These are phyloP conservation scores for Coccomyxa sp. DNA, from an alignment of 139 green algal genomes.

Conservation along the genomic window DNA sequence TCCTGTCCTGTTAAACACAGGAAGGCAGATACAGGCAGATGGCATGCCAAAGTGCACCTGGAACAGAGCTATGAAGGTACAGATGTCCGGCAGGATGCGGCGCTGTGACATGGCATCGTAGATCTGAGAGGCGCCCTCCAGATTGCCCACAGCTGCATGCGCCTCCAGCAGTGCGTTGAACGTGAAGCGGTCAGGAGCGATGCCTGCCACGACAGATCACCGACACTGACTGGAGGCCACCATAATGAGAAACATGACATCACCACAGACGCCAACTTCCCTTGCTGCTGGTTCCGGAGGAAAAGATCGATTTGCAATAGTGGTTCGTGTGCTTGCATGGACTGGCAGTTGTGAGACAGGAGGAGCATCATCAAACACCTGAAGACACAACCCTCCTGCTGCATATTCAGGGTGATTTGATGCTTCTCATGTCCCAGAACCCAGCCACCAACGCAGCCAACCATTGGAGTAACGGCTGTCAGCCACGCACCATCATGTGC, in stretches of 20 bases:
- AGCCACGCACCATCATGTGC: neutral
- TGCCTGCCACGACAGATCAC: neutral
- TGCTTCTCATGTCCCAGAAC: too few relatives aligned
- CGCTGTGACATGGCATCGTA: constrained; percentile 5
- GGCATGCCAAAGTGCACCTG: neutral
- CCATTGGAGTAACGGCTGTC: neutral
- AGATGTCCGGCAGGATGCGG: constrained; percentile 11
- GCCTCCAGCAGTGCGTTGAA: constrained; percentile 18
- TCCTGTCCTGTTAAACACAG: too few relatives aligned
- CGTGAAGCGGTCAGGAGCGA: neutral
- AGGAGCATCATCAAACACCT: neutral
- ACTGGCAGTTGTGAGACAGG: neutral
- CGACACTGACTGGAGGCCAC: neutral
- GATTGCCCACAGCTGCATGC: neutral
- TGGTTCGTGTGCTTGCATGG: too few relatives aligned
- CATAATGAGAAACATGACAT: neutral
- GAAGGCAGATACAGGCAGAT: too few relatives aligned
- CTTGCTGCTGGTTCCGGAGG: too few relatives aligned
- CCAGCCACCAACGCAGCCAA: too few relatives aligned
- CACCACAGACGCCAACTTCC: too few relatives aligned
- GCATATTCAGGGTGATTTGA: neutral
- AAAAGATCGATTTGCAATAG: too few relatives aligned
- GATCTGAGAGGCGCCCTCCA: neutral
- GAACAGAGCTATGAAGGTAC: constrained; percentile 17
- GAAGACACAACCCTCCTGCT: neutral